Conservation (phyloP, 2,329 filamentous ascomycete species). For the Aspergillus eucalypticola region DNA sequence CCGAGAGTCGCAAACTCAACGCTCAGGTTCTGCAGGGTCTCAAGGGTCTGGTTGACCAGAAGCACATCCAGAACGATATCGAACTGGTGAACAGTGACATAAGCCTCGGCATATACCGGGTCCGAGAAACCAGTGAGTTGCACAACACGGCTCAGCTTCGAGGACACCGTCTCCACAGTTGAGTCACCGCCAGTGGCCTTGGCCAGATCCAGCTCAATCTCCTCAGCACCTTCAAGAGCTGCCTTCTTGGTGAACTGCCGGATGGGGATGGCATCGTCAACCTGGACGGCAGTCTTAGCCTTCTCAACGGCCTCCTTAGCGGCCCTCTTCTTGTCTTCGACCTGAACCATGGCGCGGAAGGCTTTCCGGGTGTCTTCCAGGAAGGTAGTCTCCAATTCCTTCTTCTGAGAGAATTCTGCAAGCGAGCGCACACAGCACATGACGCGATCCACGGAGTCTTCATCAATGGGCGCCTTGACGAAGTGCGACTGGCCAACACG, state of each 20-base stretch:
- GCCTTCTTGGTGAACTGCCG: constrained; percentile 93
- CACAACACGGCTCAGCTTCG: constrained; percentile 92
- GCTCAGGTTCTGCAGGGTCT: constrained; percentile 93
- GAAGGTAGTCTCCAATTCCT: constrained; percentile 89
- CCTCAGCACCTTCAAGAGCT: constrained; percentile 74
- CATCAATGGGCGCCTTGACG: constrained; percentile 94
- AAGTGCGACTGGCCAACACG: constrained; percentile 98
- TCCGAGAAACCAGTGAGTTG: constrained; percentile 98
- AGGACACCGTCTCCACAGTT: constrained; percentile 79
- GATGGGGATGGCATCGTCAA: constrained; percentile 92
- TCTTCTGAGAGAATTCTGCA: constrained; percentile 84
- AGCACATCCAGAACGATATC: constrained; percentile 97
- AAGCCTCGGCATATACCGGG: constrained; percentile 97
- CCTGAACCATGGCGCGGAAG: constrained; percentile 95
- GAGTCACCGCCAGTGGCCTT: constrained; percentile 91
- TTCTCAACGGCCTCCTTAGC: constrained; percentile 90
- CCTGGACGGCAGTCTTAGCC: constrained; percentile 89
- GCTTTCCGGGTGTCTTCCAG: constrained; percentile 92
- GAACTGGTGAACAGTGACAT: constrained; percentile 98
- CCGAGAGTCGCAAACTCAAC: constrained; percentile 98
- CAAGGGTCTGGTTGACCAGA: constrained; percentile 93
- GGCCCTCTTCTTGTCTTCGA: constrained; percentile 96
- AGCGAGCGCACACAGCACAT: constrained; percentile 96
- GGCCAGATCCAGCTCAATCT: constrained; percentile 86
- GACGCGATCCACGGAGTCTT: constrained; percentile 96